Percentiles rank a stretch among this genome's conserved stretches.
Conservation (phyloP, 257 asterid genomes). For the Asclepias syriaca region DNA sequence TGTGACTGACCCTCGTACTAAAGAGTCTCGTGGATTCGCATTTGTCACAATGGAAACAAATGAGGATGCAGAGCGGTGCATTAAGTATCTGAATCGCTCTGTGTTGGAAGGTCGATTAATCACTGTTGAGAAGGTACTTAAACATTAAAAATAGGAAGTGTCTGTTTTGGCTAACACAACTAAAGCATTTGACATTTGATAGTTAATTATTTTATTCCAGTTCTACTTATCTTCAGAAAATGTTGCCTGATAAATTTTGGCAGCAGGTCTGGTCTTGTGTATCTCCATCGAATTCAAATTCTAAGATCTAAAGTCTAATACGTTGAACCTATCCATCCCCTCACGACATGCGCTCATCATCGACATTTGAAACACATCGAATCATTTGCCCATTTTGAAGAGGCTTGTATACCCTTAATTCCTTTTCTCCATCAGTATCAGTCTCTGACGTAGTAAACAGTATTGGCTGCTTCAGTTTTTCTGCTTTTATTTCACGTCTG, state of each 20-base stretch:
- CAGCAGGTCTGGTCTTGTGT: slow-evolving; percentile 48
- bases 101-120: slow-evolving; percentile 44
- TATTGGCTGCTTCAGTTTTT: slow-evolving; percentile 27
- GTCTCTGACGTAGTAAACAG: slow-evolving; percentile 25
- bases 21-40: slow-evolving; percentile 40
- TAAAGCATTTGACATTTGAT: slow-evolving; percentile 14
- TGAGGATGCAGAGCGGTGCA: slow-evolving; percentile 38
- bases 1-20: slow-evolving; percentile 36
- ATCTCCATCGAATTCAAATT: slow-evolving; percentile 37
- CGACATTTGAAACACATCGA: slow-evolving; percentile 29
- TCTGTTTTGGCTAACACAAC: slow-evolving; percentile 2
- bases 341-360: slow-evolving; percentile 30
- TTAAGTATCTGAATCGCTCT: slow-evolving; percentile 34
- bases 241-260: slow-evolving; percentile 39
- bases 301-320: slow-evolving; percentile 30
- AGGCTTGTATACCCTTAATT: slow-evolving; percentile 27
- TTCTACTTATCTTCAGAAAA: slow-evolving; percentile 27
- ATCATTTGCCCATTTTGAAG: slow-evolving; percentile 23
- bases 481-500: slow-evolving; percentile 23
- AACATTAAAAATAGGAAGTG: neutral
- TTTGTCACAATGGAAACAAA: slow-evolving; percentile 35
- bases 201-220: slow-evolving; percentile 9
- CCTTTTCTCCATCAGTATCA: slow-evolving; percentile 31
- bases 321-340: slow-evolving; percentile 28
- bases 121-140: slow-evolving; percentile 81